Conservation (phyloP, 305 asterid species). For the Rubia peregrina region DNA sequence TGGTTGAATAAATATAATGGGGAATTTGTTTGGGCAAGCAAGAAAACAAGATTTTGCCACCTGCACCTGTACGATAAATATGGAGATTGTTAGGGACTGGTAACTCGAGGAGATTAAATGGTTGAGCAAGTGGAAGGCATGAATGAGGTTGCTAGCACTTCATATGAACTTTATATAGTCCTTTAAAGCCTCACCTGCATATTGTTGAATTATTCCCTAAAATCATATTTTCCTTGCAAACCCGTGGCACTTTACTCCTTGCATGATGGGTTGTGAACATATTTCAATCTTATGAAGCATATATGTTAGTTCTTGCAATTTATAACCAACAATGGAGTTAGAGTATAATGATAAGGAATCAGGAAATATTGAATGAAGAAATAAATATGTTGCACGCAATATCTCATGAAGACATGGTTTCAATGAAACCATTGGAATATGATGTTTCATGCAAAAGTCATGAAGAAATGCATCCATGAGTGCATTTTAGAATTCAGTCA, state of each 20-base stretch:
- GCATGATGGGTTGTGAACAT: conserved; percentile 37
- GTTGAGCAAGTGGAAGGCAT: conserved; percentile 85
- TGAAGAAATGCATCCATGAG: no score
- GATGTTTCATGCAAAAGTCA: no score
- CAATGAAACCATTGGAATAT: no score
- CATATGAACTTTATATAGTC: conserved; percentile 65
- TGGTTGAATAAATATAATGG: conserved; percentile 43
- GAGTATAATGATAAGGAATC: no score
- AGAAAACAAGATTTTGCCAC: conserved; percentile 77
- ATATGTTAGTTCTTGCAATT: no score
- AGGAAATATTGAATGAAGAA: no score
- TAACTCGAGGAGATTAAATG: conserved; percentile 87
- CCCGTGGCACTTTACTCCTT: conserved; percentile 52
- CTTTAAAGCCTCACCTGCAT: conserved; percentile 82
- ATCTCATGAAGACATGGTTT: no score
- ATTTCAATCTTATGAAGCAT: no score
- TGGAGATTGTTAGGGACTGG: conserved; percentile 68
- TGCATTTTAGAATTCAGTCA: no score
- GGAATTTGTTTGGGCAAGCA: conserved; percentile 91
- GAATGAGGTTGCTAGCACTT: conserved; percentile 75
- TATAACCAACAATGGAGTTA: no score
- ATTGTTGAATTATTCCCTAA: conserved; percentile 45
- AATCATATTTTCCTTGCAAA: conserved; percentile 20
- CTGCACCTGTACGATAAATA: conserved; percentile 55
- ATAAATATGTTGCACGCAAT: no score